These are phyloP conservation scores for Malbranchea zuffiana DNA, from an alignment of 2,329 filamentous ascomycete species.

Conservation along the genomic window DNA sequence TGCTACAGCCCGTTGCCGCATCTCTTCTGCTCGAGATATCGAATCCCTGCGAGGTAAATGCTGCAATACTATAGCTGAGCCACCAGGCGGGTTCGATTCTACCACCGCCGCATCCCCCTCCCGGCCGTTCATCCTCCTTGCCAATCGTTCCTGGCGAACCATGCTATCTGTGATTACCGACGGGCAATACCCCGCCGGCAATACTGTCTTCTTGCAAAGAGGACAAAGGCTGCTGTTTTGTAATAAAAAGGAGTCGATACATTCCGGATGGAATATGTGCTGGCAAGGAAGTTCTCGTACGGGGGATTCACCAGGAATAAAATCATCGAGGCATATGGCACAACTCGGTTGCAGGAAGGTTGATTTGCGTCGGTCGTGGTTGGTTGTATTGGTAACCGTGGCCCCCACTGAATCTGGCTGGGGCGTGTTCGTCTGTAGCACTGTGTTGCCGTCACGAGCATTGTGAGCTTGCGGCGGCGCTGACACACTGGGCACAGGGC, in stretches of 20 bases:
- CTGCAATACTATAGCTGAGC: conserved; percentile 1
- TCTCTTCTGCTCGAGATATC: conserved; percentile 11
- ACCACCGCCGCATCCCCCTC: background rate
- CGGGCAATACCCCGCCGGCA: conserved; percentile 58
- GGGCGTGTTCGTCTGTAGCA: too few relatives aligned
- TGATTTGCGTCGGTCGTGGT: conserved; percentile 4
- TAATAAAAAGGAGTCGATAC: conserved; percentile 74
- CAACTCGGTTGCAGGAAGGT: conserved; percentile 62
- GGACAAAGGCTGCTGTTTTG: conserved; percentile 79
- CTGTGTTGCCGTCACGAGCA: too few relatives aligned
- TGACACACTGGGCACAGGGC: too few relatives aligned
- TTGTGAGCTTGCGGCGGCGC: too few relatives aligned
- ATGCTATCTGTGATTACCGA: conserved; percentile 67
- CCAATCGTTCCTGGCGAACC: conserved; percentile 66
- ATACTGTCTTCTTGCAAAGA: conserved; percentile 72
- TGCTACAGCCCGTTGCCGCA: conserved; percentile 13
- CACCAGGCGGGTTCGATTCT: background rate
- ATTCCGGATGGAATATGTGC: conserved; percentile 88
- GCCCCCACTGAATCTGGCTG: background rate
- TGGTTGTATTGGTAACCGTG: background rate
- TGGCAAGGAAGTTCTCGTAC: conserved; percentile 81
- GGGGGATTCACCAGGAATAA: conserved; percentile 54
- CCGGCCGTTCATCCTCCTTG: conserved; percentile 5
- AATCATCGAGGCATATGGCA: conserved; percentile 81
- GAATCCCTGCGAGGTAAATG: too few relatives aligned